Conservation (phyloP, 106 monocot species). For the Alisma plantagoaquatica region DNA sequence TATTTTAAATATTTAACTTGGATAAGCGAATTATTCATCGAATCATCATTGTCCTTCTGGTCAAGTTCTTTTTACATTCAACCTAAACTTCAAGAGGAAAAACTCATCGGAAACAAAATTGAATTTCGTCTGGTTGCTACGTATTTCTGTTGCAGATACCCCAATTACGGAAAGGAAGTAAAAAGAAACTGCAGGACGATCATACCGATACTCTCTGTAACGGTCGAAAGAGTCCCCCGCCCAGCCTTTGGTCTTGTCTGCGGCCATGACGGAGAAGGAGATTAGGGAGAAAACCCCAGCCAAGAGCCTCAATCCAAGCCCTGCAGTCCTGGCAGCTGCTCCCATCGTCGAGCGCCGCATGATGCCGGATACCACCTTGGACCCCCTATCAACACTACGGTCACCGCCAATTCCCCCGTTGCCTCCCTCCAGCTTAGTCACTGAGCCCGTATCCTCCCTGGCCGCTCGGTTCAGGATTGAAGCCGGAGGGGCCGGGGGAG, state of each 20-base stretch:
- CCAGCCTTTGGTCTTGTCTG: constrained; percentile 77
- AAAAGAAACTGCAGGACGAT: no score
- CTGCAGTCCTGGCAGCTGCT: constrained; percentile 18
- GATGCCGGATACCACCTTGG: constrained; percentile 22
- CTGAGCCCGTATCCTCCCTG: constrained; percentile 1
- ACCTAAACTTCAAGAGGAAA: no score
- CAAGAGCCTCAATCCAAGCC: constrained; percentile 37
- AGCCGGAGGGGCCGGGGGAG: background rate
- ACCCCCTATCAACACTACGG: constrained; percentile 20
- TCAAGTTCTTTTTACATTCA: no score
- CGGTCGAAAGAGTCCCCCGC: constrained; percentile 87
- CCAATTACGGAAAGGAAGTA: no score
- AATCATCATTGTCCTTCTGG: no score
- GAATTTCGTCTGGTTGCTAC: no score
- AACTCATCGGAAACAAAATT: no score
- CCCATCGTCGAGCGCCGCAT: constrained; percentile 15
- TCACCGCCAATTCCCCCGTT: no score
- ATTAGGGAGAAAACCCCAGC: constrained; percentile 40
- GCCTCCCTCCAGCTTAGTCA: constrained; percentile 3
- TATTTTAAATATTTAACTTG: no score
- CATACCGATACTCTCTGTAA: constrained; percentile 58
- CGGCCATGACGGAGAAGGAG: constrained; percentile 76
- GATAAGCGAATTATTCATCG: no score
- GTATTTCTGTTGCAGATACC: no score
- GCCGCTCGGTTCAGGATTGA: background rate